These are phyloP conservation scores for Kondoa malvinella DNA, from an alignment of 768 basidiomycete species.

Conservation along the genomic window DNA sequence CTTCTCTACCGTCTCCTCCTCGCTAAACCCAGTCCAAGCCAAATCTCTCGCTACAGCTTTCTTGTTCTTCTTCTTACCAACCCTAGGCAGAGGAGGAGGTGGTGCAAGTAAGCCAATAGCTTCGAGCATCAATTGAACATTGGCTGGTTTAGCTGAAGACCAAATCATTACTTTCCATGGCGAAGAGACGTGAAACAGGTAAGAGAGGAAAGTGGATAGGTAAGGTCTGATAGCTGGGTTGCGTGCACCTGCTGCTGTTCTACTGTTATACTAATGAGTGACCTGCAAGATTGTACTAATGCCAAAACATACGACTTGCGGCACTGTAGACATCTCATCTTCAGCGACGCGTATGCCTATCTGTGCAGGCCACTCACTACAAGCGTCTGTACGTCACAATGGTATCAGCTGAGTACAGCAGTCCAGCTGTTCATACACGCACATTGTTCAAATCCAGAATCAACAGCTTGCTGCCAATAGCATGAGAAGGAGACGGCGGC, in stretches of 20 bases:
- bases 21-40: no score
- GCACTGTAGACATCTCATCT: neutral
- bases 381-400: neutral
- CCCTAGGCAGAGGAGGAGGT: no score
- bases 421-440: neutral
- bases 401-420: no score
- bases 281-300: neutral
- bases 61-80: no score
- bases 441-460: conserved; percentile 5
- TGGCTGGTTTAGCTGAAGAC: neutral
- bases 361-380: neutral
- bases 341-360: neutral
- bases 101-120: neutral
- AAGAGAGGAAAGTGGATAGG: neutral
- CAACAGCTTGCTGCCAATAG: neutral
- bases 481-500: neutral
- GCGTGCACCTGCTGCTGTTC: neutral
- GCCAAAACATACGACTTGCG: neutral
- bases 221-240: neutral
- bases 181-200: neutral
- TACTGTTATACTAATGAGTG: neutral
- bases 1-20: no score
- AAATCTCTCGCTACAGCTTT: no score
- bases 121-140: neutral
- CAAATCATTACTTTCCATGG: conserved; percentile 6